Evolutionary conservation across 73 alveolate genomes (phyloP).

Genomic region (Diophrys sp.): DNA sequence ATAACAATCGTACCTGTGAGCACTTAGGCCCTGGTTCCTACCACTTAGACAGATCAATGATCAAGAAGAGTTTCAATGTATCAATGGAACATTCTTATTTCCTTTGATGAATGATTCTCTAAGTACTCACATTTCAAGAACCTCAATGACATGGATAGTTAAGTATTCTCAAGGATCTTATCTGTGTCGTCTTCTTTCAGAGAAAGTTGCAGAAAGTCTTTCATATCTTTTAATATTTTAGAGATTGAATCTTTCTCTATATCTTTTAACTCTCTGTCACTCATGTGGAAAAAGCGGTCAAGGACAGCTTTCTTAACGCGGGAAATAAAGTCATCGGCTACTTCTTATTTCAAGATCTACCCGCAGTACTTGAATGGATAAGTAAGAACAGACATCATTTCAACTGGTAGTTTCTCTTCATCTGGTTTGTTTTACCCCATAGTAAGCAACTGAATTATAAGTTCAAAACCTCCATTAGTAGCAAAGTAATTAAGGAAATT

Average conservation of each 20-base stretch:
- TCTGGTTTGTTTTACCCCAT: slow-evolving; percentile 5
- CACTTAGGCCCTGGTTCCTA: slow-evolving; percentile 48
- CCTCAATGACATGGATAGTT: slow-evolving; percentile 42
- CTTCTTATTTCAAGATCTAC: slow-evolving; percentile 31
- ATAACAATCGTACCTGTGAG: slow-evolving; percentile 11
- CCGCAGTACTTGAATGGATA: slow-evolving; percentile 37
- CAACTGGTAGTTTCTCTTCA: slow-evolving; percentile 53
- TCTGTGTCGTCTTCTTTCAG: slow-evolving; percentile 35
- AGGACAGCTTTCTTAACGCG: slow-evolving; percentile 22
- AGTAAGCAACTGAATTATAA: slow-evolving; percentile 27
- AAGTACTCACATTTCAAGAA: slow-evolving; percentile 49
- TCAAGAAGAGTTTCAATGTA: slow-evolving; percentile 44
- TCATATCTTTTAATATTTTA: slow-evolving; percentile 29
- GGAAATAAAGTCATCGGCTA: slow-evolving; percentile 19
- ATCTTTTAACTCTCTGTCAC: slow-evolving; percentile 64
- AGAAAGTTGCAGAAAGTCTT: slow-evolving; percentile 33
- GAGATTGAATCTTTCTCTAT: slow-evolving; percentile 44
- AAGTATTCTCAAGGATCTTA: slow-evolving; percentile 40
- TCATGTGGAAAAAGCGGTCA: slow-evolving; percentile 32
- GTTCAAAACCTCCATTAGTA: slow-evolving; percentile 58
- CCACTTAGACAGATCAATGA: slow-evolving; percentile 33
- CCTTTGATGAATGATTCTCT: no score
- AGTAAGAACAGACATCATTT: slow-evolving; percentile 18
- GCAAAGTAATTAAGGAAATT: slow-evolving; percentile 54
- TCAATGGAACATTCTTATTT: slow-evolving; percentile 52